These are phyloP conservation scores for Citrus reticulata DNA, from an alignment of 345 rosid species.

Conservation along the genomic window DNA sequence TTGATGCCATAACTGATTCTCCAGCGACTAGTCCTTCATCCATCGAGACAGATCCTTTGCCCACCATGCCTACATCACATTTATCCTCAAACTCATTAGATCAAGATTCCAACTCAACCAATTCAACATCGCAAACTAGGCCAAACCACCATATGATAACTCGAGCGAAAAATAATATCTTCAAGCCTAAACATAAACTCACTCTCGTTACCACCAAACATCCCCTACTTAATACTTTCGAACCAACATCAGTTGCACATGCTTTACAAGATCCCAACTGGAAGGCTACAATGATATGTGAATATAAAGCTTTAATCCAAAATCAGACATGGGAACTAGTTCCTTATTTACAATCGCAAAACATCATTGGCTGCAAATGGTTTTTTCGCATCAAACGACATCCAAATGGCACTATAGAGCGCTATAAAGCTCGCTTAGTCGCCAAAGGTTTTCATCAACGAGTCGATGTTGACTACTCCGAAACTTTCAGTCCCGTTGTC, in stretches of 20 bases:
- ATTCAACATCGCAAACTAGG: not conserved
- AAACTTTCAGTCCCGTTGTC: not conserved
- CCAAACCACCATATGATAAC: not conserved
- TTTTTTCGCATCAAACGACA: not conserved
- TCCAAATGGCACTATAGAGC: not conserved
- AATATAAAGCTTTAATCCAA: not conserved
- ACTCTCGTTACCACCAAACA: not conserved
- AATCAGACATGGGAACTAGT: not conserved
- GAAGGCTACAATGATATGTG: not conserved
- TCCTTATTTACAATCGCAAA: not conserved
- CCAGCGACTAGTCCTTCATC: too few relatives aligned
- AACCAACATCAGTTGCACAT: not conserved
- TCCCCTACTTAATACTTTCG: too few relatives aligned
- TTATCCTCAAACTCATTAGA: not conserved
- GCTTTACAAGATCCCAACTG: not conserved
- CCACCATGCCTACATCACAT: not conserved
- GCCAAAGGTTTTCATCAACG: not conserved
- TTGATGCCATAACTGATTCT: too few relatives aligned
- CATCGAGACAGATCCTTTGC: too few relatives aligned
- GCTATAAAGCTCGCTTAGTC: not conserved
- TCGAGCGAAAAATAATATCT: not conserved
- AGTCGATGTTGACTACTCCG: not conserved
- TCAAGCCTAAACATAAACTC: not conserved
- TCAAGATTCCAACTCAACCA: not conserved
- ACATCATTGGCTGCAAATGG: not conserved